A percentile compares a stretch with the other conserved stretches of the same genome.
phyloP scores from a whole-genome alignment of 495 filamentous ascomycete species.

The Aspergillus ostianus region DNA sequence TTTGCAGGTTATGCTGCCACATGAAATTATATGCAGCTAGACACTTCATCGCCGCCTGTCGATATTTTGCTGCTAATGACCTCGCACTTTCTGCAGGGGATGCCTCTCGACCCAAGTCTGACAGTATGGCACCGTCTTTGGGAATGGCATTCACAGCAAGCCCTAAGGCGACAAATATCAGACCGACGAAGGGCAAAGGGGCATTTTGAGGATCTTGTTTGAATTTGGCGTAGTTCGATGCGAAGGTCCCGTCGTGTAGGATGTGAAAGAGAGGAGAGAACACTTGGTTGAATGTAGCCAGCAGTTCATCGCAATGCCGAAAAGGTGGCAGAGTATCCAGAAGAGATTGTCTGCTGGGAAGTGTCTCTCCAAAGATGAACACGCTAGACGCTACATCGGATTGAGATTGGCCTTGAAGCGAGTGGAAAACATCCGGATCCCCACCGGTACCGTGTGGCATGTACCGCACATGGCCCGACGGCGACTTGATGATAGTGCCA shows the following conservation, averaged over 20 bases:
- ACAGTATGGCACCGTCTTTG: constrained; percentile 42
- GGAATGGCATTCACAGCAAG: constrained; percentile 46
- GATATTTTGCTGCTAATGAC: constrained; percentile 40
- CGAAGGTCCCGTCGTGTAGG: constrained; percentile 49
- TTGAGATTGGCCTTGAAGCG: too few species aligned
- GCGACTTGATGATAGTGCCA: too few species aligned
- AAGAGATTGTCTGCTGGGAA: too few species aligned
- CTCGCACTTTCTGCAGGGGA: constrained; percentile 43
- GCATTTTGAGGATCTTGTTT: constrained; percentile 42
- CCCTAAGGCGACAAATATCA: constrained; percentile 44
- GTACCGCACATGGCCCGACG: too few species aligned
- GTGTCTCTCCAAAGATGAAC: too few species aligned
- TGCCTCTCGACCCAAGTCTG: constrained; percentile 41
- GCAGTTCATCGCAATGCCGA: too few species aligned
- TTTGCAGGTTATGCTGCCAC: constrained; percentile 45
- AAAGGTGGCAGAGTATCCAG: too few species aligned
- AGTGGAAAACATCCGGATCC: too few species aligned
- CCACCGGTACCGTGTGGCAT: too few species aligned
- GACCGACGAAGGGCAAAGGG: constrained; percentile 41
- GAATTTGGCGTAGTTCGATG: constrained; percentile 46
- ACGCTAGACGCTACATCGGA: too few species aligned
- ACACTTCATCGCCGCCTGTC: constrained; percentile 44
- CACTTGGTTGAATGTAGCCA: too few species aligned
- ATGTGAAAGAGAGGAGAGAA: constrained; percentile 34
- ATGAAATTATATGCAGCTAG: constrained; percentile 44